Base-by-base conservation (phyloP, 108 stramenopile genomes). In the Pseudonitzschia delicatissima region DNA sequence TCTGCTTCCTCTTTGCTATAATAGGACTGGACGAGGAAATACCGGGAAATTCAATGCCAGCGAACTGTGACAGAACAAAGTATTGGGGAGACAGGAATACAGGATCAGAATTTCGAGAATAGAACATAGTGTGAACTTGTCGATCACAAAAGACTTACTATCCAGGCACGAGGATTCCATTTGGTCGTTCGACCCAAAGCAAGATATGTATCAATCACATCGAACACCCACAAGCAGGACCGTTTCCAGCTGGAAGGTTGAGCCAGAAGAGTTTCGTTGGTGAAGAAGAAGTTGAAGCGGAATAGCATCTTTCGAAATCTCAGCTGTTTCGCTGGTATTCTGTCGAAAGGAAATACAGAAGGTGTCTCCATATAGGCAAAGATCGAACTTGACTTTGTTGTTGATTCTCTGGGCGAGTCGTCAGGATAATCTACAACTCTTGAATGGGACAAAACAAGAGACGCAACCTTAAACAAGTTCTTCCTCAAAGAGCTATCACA, bases 91-190 rank as follows among this genome's bases (percentile, higher is more conserved):
- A 27, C n/a, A 55, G 26, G 32, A 31, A 31, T 5, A n/a, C 13
- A 33, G 15, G 6, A 28, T 33, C 21, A 33, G 32, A 33, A 15
- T 23, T 48, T 21, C 2, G 2, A 23, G 21, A 9, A 17, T 48
- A 5, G 6, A n/a, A 4, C 53, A 33, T n/a, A 11, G n/a, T 33
- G 53, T 33, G 31, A 31, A 27, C 15, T 55, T n/a, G 12, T 55
- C 9, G 29, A 29, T 55, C 9, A 29, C n/a, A 18, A 27, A 28
- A 11, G n/a, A 55, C 53, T 55, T 68, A 72, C 67, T n/a, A 72
- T 45, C 77, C 77, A 78, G 21, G 66, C 59, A 64, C 62, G 65
- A 21, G 77, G 71, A 7, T 57, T 59, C 77, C 77, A 78, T 26
- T 59, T 72, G 7, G 28, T 17, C 29, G 59, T 28, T 35, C 71